Evolutionary conservation across 768 basidiomycete species (phyloP).

Genomic region (Neoboletus subvelutipes): DNA sequence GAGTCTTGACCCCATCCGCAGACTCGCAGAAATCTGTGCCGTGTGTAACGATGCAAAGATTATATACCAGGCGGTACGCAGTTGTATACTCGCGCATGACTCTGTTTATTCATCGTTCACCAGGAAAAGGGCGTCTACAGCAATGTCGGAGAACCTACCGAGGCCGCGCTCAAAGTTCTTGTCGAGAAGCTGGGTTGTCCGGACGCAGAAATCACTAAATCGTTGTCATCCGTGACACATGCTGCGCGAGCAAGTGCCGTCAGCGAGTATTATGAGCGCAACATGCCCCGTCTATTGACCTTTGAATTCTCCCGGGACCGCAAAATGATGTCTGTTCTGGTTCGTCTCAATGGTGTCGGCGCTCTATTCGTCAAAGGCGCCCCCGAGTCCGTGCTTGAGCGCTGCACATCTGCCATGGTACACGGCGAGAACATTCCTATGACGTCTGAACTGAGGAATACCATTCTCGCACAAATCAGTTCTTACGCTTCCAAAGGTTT

Average conservation of each 20-base stretch:
- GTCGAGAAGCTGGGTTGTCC: conserved; percentile 90
- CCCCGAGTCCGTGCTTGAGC: conserved; percentile 91
- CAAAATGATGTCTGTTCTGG: conserved; percentile 99
- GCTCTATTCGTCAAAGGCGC: conserved; percentile 93
- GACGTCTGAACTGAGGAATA: conserved; percentile 55
- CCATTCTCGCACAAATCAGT: conserved; percentile 63
- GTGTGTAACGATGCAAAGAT: conserved; percentile 95
- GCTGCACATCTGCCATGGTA: conserved; percentile 73
- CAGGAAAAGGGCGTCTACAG: conserved; percentile 79
- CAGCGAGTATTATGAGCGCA: conserved; percentile 77
- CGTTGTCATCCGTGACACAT: conserved; percentile 56
- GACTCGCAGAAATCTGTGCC: conserved; percentile 88
- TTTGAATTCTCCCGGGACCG: conserved; percentile 98
- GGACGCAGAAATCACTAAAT: conserved; percentile 54
- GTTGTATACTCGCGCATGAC: neutral
- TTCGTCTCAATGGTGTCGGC: conserved; percentile 64
- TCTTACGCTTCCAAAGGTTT: conserved; percentile 81
- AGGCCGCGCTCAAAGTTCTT: conserved; percentile 93
- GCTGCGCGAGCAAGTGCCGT: conserved; percentile 74
- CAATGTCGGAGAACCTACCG: conserved; percentile 95
- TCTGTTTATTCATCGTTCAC: conserved; percentile 2
- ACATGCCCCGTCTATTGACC: conserved; percentile 79
- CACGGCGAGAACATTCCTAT: conserved; percentile 65
- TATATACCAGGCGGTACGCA: conserved; percentile 71
- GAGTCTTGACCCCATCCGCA: conserved; percentile 68